Conservation (phyloP, 305 asterid genomes). For the Fraxinus dipetala region DNA sequence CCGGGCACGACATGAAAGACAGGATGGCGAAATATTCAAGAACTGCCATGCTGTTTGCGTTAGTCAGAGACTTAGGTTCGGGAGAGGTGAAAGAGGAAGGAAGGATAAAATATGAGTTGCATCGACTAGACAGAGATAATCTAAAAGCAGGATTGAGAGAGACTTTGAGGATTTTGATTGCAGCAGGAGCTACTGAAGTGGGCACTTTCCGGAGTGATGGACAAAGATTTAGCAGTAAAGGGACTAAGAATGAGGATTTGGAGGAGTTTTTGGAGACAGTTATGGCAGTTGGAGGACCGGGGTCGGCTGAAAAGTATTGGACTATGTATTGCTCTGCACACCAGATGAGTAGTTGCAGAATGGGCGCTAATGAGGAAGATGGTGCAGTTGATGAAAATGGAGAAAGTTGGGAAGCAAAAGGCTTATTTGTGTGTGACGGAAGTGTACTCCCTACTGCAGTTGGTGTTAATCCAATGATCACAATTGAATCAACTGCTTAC, state of each 20-base stretch:
- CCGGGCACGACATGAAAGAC: slow-evolving; percentile 53
- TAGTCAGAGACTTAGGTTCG: slow-evolving; percentile 57
- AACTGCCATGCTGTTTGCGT: slow-evolving; percentile 57
- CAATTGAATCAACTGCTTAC: slow-evolving; percentile 73
- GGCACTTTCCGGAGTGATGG: slow-evolving; percentile 84
- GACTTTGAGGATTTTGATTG: slow-evolving; percentile 63
- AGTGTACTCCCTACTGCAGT: slow-evolving; percentile 73
- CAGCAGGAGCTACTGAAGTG: slow-evolving; percentile 87
- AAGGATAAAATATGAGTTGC: slow-evolving; percentile 34
- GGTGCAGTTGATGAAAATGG: slow-evolving; percentile 78
- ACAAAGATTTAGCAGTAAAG: slow-evolving; percentile 54
- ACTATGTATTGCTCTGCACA: slow-evolving; percentile 66
- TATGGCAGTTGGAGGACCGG: slow-evolving; percentile 53
- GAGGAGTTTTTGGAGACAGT: slow-evolving; percentile 69
- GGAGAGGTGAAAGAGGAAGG: slow-evolving; percentile 65
- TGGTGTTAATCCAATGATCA: slow-evolving; percentile 91
- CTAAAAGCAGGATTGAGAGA: slow-evolving; percentile 61
- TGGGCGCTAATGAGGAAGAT: slow-evolving; percentile 57
- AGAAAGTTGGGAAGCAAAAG: slow-evolving; percentile 84
- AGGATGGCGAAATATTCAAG: slow-evolving; percentile 58
- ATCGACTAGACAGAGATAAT: slow-evolving; percentile 50
- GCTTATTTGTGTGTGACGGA: slow-evolving; percentile 76
- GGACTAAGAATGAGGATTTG: slow-evolving; percentile 42
- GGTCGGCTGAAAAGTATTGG: slow-evolving; percentile 50
- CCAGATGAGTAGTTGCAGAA: slow-evolving; percentile 85